phyloP scores from a whole-genome alignment of 495 filamentous ascomycete genomes.

The Penicillium nucicola region DNA sequence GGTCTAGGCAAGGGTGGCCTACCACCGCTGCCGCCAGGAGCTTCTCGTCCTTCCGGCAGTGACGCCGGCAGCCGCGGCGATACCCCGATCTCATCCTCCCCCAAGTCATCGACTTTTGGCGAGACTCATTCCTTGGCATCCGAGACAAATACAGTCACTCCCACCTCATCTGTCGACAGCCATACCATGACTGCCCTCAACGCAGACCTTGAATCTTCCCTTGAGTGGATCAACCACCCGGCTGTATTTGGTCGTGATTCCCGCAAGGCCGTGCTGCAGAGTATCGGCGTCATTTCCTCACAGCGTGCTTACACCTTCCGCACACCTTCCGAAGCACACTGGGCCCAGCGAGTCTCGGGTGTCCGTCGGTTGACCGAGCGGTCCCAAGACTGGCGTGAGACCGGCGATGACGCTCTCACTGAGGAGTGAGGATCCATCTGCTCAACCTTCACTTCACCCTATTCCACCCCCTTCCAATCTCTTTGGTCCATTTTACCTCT shows the following conservation, averaged over 20 bases:
- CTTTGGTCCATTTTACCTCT: not conserved
- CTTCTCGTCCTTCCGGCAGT: slow-evolving; percentile 30
- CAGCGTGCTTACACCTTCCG: slow-evolving; percentile 94
- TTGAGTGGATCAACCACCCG: slow-evolving; percentile 99
- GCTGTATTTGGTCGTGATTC: slow-evolving; percentile 94
- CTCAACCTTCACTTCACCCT: not conserved
- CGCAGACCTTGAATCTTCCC: slow-evolving; percentile 80
- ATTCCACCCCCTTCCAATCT: slow-evolving; percentile 7
- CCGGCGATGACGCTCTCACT: slow-evolving; percentile 77
- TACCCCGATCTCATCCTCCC: slow-evolving; percentile 38
- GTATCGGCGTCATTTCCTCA: slow-evolving; percentile 92
- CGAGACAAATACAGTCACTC: slow-evolving; percentile 57
- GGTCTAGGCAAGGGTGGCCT: slow-evolving; percentile 93
- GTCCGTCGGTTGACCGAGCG: slow-evolving; percentile 73
- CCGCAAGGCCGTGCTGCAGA: slow-evolving; percentile 92
- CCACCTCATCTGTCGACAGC: slow-evolving; percentile 70
- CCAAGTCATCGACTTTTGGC: slow-evolving; percentile 43
- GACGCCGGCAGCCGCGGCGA: slow-evolving; percentile 37
- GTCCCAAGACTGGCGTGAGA: slow-evolving; percentile 83
- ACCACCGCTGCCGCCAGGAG: slow-evolving; percentile 74
- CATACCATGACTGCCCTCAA: slow-evolving; percentile 83
- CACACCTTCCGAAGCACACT: slow-evolving; percentile 77
- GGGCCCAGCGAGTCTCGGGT: slow-evolving; percentile 76
- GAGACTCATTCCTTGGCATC: slow-evolving; percentile 41
- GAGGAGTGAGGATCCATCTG: slow-evolving; percentile 56